Base-by-base conservation (phyloP, 106 monocot genomes). In the Apostasia shenzhenica region DNA sequence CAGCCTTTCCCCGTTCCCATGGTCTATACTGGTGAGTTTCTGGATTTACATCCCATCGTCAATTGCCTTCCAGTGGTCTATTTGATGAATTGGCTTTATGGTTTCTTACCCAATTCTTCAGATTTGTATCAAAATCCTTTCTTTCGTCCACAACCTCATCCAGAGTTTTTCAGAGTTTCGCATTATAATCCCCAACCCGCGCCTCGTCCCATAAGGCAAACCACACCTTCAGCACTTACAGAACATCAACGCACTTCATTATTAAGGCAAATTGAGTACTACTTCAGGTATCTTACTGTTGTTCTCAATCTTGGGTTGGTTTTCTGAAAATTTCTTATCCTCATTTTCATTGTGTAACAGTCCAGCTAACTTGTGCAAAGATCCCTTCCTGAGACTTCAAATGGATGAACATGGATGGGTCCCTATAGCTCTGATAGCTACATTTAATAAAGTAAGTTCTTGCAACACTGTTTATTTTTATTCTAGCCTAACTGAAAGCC, bases 61-160 rank as follows among this genome's bases (percentile, higher is more conserved):
- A 3, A 7, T 7, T 6, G 47, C 14, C 65, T 48, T 37, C 50
- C 2, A 26, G 26, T 48, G 45, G 0, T 62, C 11, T 10, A 41
- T 45, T 62, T 65, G n/a, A 49, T 65, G 46, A 49, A 49, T 43
- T 12, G 14, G 2, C 26, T 8, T 65, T n/a, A 65, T 65, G 65
- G 6, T 1, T 47, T 37, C 37, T 65, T 14, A 26, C 14, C 48
- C 14, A 49, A 43, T 62, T 12, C 48, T 65, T 65, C 65, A 65
- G 65, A 48, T 65, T 45, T 49, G 26, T 8, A 46, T 65, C 65
- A 48, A 48, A 37, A 48, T 46, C 37, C 47, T 65, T 48, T 48
- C 48, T 65, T 48, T 13, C 49, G 48, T 8, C 47, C 65, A 14
- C 5, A 65, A 11, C 47, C 65, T 48, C 48, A 65, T 48, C 65